Evolutionary conservation across 129 eudicot genomes (phyloP), one percentile per base, ranked within the genome.

Genomic region (Daucus carota): DNA sequence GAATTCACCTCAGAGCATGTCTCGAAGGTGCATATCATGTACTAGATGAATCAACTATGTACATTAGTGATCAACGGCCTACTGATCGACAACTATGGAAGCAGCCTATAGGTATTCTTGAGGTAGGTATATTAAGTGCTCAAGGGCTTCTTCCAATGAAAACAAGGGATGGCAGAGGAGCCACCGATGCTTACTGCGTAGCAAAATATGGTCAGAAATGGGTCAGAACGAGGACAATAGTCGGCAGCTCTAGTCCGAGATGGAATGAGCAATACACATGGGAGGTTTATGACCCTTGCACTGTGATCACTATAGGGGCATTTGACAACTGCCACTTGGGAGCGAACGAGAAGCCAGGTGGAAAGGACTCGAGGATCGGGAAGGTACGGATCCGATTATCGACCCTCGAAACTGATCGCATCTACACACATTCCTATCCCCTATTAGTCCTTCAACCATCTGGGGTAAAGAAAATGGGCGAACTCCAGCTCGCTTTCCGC

Each of bases 191-290:
- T 36, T 94, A 94, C 36, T 91, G 97, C 44, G 96, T 94, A 38
- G 96, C 98, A 33, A 94, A 94, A 68, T 94, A 94, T 71, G 98
- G 98, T 33, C 93, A 78, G 76, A 94, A 94, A 62, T 94, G 98
- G 98, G 93, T 94, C 15, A 84, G 98, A 68, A 94, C 98, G 1
- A 82, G 97, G 75, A 94, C 98, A 32, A 87, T 94, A 70, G 76
- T 94, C 18, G 93, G 85, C 9, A 91, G 85, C 86, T 79, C 83
- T 32, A 83, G 83, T 76, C 98, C 98, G 0, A 94, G 86, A 85
- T 94, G 98, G 98, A 94, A 90, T 42, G 98, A 93, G 78, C 98
- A 93, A 75, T 93, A 93, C 73, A 94, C 96, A 16, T 94, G 98
- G 98, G 98, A 94, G 79, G 97, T 94, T 41, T 91, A 87, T 76